These are phyloP conservation scores for Mucor sp. DNA, from an alignment of 371 early-diverging fungal species.

Conservation along the genomic window DNA sequence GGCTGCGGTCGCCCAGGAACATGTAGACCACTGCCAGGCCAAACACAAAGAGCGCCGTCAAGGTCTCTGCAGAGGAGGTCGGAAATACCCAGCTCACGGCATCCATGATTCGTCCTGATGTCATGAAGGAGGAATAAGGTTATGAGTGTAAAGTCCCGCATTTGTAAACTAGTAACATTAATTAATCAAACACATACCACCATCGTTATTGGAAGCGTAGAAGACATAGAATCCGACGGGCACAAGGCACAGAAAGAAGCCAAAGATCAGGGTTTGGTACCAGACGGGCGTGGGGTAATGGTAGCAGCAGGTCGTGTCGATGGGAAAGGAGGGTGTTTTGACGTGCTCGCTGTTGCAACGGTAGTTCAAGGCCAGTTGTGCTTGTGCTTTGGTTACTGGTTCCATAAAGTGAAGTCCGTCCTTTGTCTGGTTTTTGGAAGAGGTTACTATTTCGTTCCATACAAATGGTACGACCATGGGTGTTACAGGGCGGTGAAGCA, in stretches of 20 bases:
- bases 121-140: not conserved
- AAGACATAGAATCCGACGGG: constrained; percentile 40
- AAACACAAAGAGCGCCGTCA: constrained; percentile 53
- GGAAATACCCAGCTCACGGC: constrained; percentile 1
- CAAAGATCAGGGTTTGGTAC: constrained; percentile 44
- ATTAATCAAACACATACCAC: constrained; percentile 20
- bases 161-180: constrained; percentile 1
- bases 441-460: constrained; percentile 53
- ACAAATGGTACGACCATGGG: constrained; percentile 50
- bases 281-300: constrained; percentile 53
- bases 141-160: not conserved
- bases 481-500: constrained; percentile 14
- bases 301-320: constrained; percentile 65
- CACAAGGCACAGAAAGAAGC: constrained; percentile 45
- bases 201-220: constrained; percentile 8
- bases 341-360: constrained; percentile 59
- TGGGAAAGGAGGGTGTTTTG: constrained; percentile 29
- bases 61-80: constrained; percentile 10
- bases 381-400: constrained; percentile 47
- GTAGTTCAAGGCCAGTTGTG: constrained; percentile 65
- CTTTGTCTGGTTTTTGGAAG: constrained; percentile 40
- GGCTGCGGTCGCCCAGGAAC: constrained; percentile 71
- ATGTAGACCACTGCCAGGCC: constrained; percentile 57
- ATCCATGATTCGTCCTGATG: not conserved
- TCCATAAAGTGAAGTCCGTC: constrained; percentile 68